phyloP scores from a whole-genome alignment of 495 filamentous ascomycete species.

The Penicillium crystallinum region DNA sequence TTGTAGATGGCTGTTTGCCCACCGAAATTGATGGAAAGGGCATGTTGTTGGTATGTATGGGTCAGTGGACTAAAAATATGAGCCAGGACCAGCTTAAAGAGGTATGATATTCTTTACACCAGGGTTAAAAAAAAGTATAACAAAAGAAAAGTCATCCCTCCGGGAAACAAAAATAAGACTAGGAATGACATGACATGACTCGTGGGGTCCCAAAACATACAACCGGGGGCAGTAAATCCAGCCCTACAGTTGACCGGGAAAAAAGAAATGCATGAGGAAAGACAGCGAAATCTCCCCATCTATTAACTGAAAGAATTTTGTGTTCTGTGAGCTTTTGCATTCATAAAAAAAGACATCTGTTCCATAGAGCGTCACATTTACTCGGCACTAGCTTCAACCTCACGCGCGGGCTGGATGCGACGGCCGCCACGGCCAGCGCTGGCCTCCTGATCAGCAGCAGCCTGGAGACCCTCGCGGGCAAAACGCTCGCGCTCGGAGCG shows the following conservation, averaged over 20 bases:
- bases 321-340: conserved; percentile 18
- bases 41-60: background rate
- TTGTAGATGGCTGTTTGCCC: background rate
- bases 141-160: conserved; percentile 16
- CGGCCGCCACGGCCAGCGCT: conserved; percentile 29
- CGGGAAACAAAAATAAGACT: conserved; percentile 23
- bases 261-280: conserved; percentile 22
- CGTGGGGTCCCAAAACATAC: conserved; percentile 29
- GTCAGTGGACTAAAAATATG: background rate
- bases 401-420: conserved; percentile 27
- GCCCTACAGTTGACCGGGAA: conserved; percentile 21
- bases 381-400: conserved; percentile 31
- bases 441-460: conserved; percentile 27
- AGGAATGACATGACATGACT: conserved; percentile 35
- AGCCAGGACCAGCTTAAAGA: conserved; percentile 8
- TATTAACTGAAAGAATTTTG: conserved; percentile 27
- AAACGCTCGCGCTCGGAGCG: conserved; percentile 69
- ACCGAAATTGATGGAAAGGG: background rate
- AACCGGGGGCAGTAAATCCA: conserved; percentile 21
- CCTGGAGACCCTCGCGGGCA: conserved; percentile 40
- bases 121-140: conserved; percentile 10
- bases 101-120: conserved; percentile 22
- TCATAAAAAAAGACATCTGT: conserved; percentile 22
- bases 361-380: conserved; percentile 23
- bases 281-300: conserved; percentile 20